Percentiles rank a stretch among this genome's conserved stretches.
Conservation (phyloP, 78 protist genomes). For the Diacronema lutheri region DNA sequence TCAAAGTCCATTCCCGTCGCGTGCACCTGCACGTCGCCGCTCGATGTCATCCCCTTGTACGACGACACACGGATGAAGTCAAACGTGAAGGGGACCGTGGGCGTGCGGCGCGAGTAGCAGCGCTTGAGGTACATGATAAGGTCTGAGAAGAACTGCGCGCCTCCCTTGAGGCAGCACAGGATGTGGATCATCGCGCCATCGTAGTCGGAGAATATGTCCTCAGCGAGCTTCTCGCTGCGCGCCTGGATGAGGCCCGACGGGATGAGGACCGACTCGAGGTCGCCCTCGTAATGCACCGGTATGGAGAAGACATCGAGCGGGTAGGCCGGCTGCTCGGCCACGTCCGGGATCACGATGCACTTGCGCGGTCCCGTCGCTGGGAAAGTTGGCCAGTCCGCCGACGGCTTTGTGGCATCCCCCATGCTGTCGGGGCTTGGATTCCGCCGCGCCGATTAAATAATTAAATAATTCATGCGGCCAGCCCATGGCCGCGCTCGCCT, state of each 20-base stretch:
- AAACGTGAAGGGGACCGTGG: neutral
- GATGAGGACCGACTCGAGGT: neutral
- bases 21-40: neutral
- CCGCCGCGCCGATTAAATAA: no score
- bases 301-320: neutral
- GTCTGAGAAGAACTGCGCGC: neutral
- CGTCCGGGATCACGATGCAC: neutral
- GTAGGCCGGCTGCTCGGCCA: neutral
- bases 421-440: no score
- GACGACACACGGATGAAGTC: neutral
- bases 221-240: neutral
- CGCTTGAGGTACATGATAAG: neutral
- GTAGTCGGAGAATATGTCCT: neutral
- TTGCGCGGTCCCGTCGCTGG: no score
- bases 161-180: neutral
- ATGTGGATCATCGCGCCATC: neutral
- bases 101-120: no score
- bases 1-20: neutral
- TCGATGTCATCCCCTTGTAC: neutral
- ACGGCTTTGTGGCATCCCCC: no score
- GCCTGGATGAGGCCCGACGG: neutral
- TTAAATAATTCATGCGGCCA: no score
- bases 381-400: no score
- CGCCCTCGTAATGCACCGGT: neutral
- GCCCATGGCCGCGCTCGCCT: no score